These are phyloP conservation scores for Paxillus ammoniavirescens DNA, from an alignment of 768 basidiomycete genomes.

Conservation along the genomic window DNA sequence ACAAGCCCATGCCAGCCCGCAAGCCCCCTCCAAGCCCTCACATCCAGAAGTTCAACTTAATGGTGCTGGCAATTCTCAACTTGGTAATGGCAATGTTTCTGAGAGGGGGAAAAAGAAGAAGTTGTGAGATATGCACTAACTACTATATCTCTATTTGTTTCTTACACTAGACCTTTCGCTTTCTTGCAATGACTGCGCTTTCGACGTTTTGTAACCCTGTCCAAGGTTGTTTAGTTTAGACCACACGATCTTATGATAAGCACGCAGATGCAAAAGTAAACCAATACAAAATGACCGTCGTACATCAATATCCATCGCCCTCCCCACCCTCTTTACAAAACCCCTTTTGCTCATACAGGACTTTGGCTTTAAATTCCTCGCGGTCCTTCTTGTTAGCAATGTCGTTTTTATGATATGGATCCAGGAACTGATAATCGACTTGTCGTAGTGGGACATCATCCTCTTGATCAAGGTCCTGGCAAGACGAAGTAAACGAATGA, in stretches of 20 bases:
- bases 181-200: conserved; percentile 8
- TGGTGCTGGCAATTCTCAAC: conserved; percentile 44
- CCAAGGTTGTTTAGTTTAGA: conserved; percentile 4
- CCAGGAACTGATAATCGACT: conserved; percentile 69
- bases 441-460: conserved; percentile 81
- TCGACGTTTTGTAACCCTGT: conserved; percentile 15
- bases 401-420: conserved; percentile 71
- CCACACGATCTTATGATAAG: neutral
- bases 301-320: conserved; percentile 83
- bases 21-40: conserved; percentile 31
- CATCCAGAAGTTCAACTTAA: conserved; percentile 41
- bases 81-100: conserved; percentile 37
- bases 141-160: conserved; percentile 29
- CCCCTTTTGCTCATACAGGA: conserved; percentile 81
- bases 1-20: conserved; percentile 36
- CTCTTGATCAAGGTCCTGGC: conserved; percentile 88
- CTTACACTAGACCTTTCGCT: conserved; percentile 13
- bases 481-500: conserved; percentile 4
- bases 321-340: conserved; percentile 96
- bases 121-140: conserved; percentile 23
- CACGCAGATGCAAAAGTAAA: conserved; percentile 2
- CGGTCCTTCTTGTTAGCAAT: conserved; percentile 70
- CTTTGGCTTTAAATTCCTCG: conserved; percentile 81
- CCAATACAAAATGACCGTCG: conserved; percentile 12
- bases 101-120: conserved; percentile 63